These are phyloP conservation scores for Pyrenula massariospora DNA, from an alignment of 495 filamentous ascomycete species.

Conservation along the genomic window DNA sequence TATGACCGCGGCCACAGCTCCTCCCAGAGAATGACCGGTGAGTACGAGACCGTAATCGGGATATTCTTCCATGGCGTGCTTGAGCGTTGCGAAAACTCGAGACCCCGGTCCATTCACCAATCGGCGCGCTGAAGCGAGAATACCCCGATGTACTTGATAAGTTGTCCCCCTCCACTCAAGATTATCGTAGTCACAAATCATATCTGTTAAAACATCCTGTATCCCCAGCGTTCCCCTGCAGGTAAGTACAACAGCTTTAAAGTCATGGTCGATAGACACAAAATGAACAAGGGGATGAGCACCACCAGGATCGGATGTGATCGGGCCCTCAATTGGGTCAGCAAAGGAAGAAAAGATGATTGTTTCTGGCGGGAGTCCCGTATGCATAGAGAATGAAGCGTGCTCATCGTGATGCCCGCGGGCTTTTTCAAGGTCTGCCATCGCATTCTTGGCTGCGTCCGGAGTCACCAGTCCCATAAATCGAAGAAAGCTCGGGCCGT, in stretches of 20 bases:
- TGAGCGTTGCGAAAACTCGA: constrained; percentile 54
- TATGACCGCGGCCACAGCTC: constrained; percentile 61
- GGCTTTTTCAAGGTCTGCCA: constrained; percentile 21
- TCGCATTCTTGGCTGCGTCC: constrained; percentile 21
- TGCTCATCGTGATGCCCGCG: constrained; percentile 49
- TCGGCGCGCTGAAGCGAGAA: constrained; percentile 62
- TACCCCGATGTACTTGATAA: constrained; percentile 76
- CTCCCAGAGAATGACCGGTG: constrained; percentile 68
- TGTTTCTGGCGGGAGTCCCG: constrained; percentile 50
- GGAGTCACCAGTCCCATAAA: constrained; percentile 49
- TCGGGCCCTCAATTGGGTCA: constrained; percentile 31
- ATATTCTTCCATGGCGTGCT: constrained; percentile 59
- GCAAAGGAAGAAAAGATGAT: constrained; percentile 69
- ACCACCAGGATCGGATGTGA: constrained; percentile 38
- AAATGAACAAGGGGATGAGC: constrained; percentile 71
- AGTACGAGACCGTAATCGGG: constrained; percentile 64
- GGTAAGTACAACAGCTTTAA: constrained; percentile 64
- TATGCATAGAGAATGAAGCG: constrained; percentile 60
- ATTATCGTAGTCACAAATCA: constrained; percentile 73
- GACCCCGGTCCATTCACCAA: constrained; percentile 55
- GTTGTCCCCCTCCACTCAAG: constrained; percentile 51
- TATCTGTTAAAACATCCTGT: constrained; percentile 69
- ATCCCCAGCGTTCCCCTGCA: constrained; percentile 71
- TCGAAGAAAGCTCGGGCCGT: constrained; percentile 59
- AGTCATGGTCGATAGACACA: constrained; percentile 65